A percentile compares a stretch with the other conserved stretches of the same genome.
These are phyloP conservation scores for Blastobotrys serpentis DNA, from an alignment of 1,139 yeast species.

Conservation along the genomic window DNA sequence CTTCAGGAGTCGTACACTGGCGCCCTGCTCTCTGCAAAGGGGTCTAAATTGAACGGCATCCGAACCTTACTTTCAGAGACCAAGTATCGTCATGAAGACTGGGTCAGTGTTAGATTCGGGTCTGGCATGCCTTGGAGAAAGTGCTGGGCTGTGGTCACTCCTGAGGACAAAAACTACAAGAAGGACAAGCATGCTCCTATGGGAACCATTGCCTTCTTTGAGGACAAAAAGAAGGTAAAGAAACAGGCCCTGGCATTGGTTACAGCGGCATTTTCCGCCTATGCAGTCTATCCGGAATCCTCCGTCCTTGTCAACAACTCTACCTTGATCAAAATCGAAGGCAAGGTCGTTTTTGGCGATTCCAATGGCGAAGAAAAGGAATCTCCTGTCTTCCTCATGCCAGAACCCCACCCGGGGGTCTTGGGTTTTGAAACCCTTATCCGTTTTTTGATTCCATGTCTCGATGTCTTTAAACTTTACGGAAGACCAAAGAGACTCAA, in stretches of 20 bases:
- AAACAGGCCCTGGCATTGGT: slow-evolving; percentile 80
- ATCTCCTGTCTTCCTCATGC: slow-evolving; percentile 89
- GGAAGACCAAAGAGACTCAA: slow-evolving; percentile 89
- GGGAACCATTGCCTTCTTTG: slow-evolving; percentile 43
- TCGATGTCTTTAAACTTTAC: slow-evolving; percentile 83
- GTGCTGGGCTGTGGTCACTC: slow-evolving; percentile 90
- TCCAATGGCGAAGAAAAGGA: slow-evolving; percentile 56
- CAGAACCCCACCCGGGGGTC: slow-evolving; percentile 89
- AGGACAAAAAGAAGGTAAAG: slow-evolving; percentile 49
- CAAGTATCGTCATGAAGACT: slow-evolving; percentile 83
- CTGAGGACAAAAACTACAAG: slow-evolving; percentile 46
- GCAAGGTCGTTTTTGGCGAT: slow-evolving; percentile 59
- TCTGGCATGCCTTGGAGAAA: slow-evolving; percentile 98
- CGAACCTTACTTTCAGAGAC: slow-evolving; percentile 81
- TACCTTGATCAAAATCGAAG: slow-evolving; percentile 86
- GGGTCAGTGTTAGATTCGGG: slow-evolving; percentile 93
- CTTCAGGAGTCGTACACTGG: slow-evolving; percentile 96
- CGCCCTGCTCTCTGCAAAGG: slow-evolving; percentile 84
- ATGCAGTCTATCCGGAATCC: slow-evolving; percentile 90
- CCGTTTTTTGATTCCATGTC: slow-evolving; percentile 76
- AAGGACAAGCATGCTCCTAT: slow-evolving; percentile 38
- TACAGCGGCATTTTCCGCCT: slow-evolving; percentile 66
- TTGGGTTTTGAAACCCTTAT: slow-evolving; percentile 94
- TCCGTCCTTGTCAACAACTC: slow-evolving; percentile 77
- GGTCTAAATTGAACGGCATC: slow-evolving; percentile 81